Percentiles rank a stretch among this genome's conserved stretches.
These are phyloP conservation scores for Phytophthora tentaculata DNA, from an alignment of 352 stramenopile species.

Conservation along the genomic window DNA sequence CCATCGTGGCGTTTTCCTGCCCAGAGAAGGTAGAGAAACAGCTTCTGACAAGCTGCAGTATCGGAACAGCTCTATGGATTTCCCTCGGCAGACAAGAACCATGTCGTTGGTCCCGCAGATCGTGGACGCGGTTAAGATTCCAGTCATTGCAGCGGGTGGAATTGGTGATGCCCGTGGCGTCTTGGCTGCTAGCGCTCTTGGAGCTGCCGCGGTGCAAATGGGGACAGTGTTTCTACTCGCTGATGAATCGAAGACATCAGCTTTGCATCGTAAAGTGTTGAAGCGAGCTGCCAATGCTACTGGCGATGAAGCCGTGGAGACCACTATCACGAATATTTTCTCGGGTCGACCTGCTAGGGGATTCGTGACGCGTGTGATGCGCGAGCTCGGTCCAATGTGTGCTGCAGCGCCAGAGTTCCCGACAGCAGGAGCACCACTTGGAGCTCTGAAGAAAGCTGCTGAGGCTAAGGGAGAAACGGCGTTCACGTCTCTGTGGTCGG, in stretches of 20 bases:
- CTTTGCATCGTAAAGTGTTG: slow-evolving; percentile 39
- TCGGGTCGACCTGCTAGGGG: slow-evolving; percentile 53
- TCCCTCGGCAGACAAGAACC: slow-evolving; percentile 41
- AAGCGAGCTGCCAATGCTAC: slow-evolving; percentile 40
- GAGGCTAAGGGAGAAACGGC: slow-evolving; percentile 26
- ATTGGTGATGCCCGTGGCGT: slow-evolving; percentile 60
- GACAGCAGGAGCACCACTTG: slow-evolving; percentile 24
- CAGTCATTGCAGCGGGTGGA: slow-evolving; percentile 63
- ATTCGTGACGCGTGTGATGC: slow-evolving; percentile 47
- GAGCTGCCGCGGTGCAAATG: slow-evolving; percentile 65
- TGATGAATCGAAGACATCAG: slow-evolving; percentile 47
- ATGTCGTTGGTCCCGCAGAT: slow-evolving; percentile 62
- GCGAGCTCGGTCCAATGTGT: slow-evolving; percentile 39
- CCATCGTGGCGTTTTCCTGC: slow-evolving; percentile 60
- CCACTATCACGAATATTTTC: slow-evolving; percentile 41
- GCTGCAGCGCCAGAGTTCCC: slow-evolving; percentile 32
- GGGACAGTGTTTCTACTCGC: slow-evolving; percentile 64
- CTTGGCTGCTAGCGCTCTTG: slow-evolving; percentile 44
- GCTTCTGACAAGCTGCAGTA: slow-evolving; percentile 4
- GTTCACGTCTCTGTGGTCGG: slow-evolving; percentile 42
- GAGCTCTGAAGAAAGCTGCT: slow-evolving; percentile 23
- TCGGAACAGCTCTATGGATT: slow-evolving; percentile 35
- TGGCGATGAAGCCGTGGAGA: slow-evolving; percentile 22
- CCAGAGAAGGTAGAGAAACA: slow-evolving; percentile 11
- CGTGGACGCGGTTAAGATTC: slow-evolving; percentile 40